Evolutionary conservation across 83 land plant genomes (phyloP), one percentile per base, ranked within the genome.

Genomic region (Thuja plicata): DNA sequence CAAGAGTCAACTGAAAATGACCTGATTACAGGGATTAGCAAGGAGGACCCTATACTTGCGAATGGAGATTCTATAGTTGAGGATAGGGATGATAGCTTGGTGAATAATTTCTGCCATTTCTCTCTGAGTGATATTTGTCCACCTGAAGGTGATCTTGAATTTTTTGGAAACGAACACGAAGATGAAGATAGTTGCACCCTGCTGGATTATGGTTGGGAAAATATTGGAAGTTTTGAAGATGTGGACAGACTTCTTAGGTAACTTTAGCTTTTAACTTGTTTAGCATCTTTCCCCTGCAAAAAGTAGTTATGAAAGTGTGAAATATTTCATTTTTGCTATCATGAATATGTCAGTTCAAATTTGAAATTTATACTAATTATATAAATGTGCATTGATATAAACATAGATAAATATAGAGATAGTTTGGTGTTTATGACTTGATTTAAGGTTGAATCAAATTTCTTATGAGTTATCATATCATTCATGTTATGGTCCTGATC

Each of bases 141-240:
- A 17, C 19, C 91, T 52, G 92, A 90, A 15, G 83, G 66, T 43
- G 91, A 89, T 37, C 80, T 89, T 86, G 92, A 88, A 50, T 90
- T 94, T 35, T 87, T 92, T 43, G 86, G 89, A 79, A 90, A 88
- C 84, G 90, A 86, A 38, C 50, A 87, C 40, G 91, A 92, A 52
- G 87, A 92, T 55, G 88, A 90, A 86, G 89, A 89, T n/a, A 48
- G 85, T 48, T 89, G 76, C 84, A 94, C 90, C 87, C 89, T 91
- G 15, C 85, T 91, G 77, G 89, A 87, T 24, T 92, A 91, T 87
- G 93, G 90, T 13, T 95, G 95, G 96, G 90, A 92, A 48, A 92
- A 92, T 38, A 93, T 95, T 89, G 96, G 91, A 12, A 92, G 90
- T 32, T 95, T 93, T 90, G 96, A 94, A 35, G 96, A 95, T 89